phyloP scores from a whole-genome alignment of 768 basidiomycete genomes.

The Auricularia auricula-judae region DNA sequence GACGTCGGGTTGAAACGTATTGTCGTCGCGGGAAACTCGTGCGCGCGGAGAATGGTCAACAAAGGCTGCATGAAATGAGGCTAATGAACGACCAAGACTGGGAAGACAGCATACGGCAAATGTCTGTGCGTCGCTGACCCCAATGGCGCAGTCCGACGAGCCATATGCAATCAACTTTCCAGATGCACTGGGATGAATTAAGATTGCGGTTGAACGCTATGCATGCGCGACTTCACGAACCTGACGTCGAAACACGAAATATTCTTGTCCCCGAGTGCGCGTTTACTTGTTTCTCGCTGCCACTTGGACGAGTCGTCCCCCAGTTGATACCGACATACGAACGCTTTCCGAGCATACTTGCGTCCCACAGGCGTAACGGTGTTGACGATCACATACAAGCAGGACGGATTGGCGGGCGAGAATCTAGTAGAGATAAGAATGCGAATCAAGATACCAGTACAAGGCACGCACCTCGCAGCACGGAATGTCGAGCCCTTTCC shows the following conservation, averaged over 20 bases:
- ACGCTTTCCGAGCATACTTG: constrained; percentile 4
- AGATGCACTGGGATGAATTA: constrained; percentile 33
- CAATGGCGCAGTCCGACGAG: constrained; percentile 75
- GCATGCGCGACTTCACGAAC: too few relatives aligned
- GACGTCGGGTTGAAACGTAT: constrained; percentile 80
- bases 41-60: constrained; percentile 80
- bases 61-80: constrained; percentile 50
- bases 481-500: constrained; percentile 48
- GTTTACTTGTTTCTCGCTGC: constrained; percentile 61
- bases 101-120: constrained; percentile 48
- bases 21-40: constrained; percentile 88
- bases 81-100: neutral
- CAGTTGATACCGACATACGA: neutral
- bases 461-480: constrained; percentile 35
- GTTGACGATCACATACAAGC: constrained; percentile 66
- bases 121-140: constrained; percentile 69
- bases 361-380: constrained; percentile 19
- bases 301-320: constrained; percentile 32
- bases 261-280: constrained; percentile 68
- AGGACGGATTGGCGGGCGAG: constrained; percentile 31
- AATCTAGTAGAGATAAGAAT: neutral
- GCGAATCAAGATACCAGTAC: constrained; percentile 5
- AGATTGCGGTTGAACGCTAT: too few relatives aligned
- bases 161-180: constrained; percentile 80
- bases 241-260: constrained; percentile 80